Conservation (phyloP, 129 eudicot genomes). For the Chrysanthemum lavandulifolium region DNA sequence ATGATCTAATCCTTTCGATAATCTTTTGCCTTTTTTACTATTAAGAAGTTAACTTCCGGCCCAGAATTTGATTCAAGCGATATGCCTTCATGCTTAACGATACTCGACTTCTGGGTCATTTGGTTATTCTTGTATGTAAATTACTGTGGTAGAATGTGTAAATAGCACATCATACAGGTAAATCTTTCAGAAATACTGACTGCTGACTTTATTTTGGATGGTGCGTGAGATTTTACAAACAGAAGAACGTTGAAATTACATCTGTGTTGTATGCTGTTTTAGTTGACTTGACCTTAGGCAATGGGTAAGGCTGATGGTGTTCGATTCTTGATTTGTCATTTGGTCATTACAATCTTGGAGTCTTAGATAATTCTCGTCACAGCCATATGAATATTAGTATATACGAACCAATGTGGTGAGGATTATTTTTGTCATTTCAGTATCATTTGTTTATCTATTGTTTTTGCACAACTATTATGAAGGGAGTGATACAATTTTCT, state of each 20-base stretch:
- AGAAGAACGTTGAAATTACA: constrained; percentile 2
- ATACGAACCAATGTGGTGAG: no score
- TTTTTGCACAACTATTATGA: no score
- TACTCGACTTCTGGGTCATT: neutral
- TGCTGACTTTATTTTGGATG: neutral
- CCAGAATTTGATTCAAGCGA: constrained; percentile 8
- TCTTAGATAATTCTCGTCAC: no score
- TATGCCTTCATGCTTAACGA: neutral
- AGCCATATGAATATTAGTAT: no score
- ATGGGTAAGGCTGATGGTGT: neutral
- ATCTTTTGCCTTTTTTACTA: constrained; percentile 3
- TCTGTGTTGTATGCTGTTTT: constrained; percentile 10
- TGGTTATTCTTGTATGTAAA: constrained; percentile 11
- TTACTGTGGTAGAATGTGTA: no score
- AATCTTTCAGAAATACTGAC: constrained; percentile 8
- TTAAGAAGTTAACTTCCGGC: neutral
- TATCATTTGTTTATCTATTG: no score
- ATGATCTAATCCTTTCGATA: constrained; percentile 9
- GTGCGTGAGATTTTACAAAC: constrained; percentile 9
- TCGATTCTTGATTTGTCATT: constrained; percentile 7
- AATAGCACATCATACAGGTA: constrained; percentile 3
- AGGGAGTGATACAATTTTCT: no score
- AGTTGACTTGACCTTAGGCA: constrained; percentile 12
- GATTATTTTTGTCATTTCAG: no score
- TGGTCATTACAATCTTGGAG: no score